Evolutionary conservation across 768 basidiomycete species (phyloP).

Genomic region (Boletus pseudo-olivaceus): DNA sequence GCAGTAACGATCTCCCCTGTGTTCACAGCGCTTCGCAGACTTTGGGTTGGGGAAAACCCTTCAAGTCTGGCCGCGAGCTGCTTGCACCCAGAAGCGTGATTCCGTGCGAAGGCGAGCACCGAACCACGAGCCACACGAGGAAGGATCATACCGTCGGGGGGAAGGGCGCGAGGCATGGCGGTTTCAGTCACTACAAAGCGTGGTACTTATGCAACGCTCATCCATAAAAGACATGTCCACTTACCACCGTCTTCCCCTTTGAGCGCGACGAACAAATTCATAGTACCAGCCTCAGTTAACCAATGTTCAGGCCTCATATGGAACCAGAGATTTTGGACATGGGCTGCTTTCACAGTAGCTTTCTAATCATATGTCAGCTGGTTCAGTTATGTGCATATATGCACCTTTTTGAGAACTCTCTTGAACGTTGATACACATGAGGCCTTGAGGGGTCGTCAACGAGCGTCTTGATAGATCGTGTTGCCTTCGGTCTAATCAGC

Average conservation of each 20-base stretch:
- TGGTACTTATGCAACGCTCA: neutral
- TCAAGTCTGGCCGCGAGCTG: too few relatives aligned
- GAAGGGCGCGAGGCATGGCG: conserved; percentile 46
- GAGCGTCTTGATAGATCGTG: too few relatives aligned
- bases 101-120: conserved; percentile 43
- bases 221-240: conserved; percentile 10
- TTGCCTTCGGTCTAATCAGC: too few relatives aligned
- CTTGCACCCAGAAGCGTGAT: conserved; percentile 49
- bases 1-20: conserved; percentile 70
- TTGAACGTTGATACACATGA: too few relatives aligned
- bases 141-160: conserved; percentile 61
- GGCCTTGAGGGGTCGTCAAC: too few relatives aligned
- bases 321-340: conserved; percentile 88
- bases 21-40: conserved; percentile 67
- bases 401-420: too few relatives aligned
- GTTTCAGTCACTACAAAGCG: conserved; percentile 45
- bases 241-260: conserved; percentile 63
- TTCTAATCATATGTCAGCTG: conserved; percentile 46
- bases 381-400: too few relatives aligned
- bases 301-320: conserved; percentile 60
- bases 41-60: conserved; percentile 52
- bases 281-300: conserved; percentile 75
- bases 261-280: conserved; percentile 89
- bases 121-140: conserved; percentile 70
- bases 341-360: conserved; percentile 69